Base-by-base conservation (phyloP, 2,329 filamentous ascomycete species). In the Pestalotiopsis sp. region DNA sequence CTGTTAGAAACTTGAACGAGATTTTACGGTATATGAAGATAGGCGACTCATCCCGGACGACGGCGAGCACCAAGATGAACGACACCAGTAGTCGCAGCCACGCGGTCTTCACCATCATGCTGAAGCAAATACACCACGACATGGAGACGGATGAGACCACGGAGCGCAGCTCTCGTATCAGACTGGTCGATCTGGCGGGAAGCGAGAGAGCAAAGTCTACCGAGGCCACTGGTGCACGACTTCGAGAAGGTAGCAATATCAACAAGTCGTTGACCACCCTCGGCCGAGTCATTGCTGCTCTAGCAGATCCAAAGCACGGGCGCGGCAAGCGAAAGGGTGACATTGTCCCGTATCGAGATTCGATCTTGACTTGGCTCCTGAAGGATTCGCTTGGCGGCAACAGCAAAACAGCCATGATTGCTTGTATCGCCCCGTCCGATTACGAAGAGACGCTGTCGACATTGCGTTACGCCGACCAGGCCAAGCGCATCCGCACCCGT, bases 321-420 rank as follows among this genome's bases (percentile, higher is more conserved):
- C 83, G 84, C 48, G 83, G 86, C 67, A 92, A 92, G 76, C 76
- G 83, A 66, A 75, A 72, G 68, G 83, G 84, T 71, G 88, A 88
- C 71, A 88, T 94, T 35, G 88, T 99, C 2, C 96, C 96, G 4
- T 99, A 98, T 80, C 91, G 96, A 71, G 96, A 99, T 80, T 97
- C 94, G 1, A 91, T 91, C 72, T 81, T 91, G 64, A 91, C 89
- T 0, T 91, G 95, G 95, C 86, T 99, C 3, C 86, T 99, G 71
- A 98, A 98, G 78, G 96, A 99, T 80, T 97, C 93, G 1, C 85
- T 99, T 0, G 96, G 96, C 13, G 96, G 96, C 66, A 99, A 99
- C 85, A 95, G 91, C 76, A 99, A 98, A 81, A 99, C 96, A 10
- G 96, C 96, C 70, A 99, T 99, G 96, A 98, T 99, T 75, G 96